Base-by-base conservation (phyloP, 2,329 filamentous ascomycete genomes). In the Paracorniculantispora psalliotae region DNA sequence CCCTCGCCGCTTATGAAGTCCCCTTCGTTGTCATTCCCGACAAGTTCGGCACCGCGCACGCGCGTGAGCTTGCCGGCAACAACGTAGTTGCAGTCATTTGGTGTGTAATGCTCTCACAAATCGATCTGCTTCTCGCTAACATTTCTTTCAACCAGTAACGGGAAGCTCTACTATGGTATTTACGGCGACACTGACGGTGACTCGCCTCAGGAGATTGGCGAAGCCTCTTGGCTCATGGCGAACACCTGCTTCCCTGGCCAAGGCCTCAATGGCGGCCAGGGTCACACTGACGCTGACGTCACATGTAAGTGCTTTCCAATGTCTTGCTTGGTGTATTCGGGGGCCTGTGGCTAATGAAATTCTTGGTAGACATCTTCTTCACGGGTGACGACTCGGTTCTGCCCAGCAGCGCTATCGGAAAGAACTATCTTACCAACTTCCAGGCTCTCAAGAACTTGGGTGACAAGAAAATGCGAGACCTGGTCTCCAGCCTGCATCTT, bases 151-250 rank as follows among this genome's bases (percentile, higher is more conserved):
- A n/a, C 5, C 50, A 53, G 51, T 28, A 44, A 44, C n/a, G 51
- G 51, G n/a, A 54, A 54, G 51, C 37, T 54, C 10, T 54, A 43
- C 51, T 54, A 54, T 19, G 51, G 51, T 26, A 37, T 54, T 7
- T 54, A 44, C 44, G 51, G 51, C 33, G 51, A 54, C 25, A 54
- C 51, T 25, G 51, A 54, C 37, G 51, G 51, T 25, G 51, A 54
- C 51, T 13, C 23, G 9, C 51, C 51, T 12, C n/a, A 54, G 51
- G 41, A 43, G 28, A 54, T 54, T 54, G 51, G 51, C n/a, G 51
- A 54, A 15, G 51, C 51, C 10, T 54, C 51, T 15, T 54, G 51
- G 51, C 51, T 54, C 13, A 15, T 54, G 37, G 51, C 51, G 37
- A 54, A 54, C 51, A 54, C 37, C 17, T 54, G 51, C 51, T 54